Base-by-base conservation (phyloP, 2,329 filamentous ascomycete species). In the Paracoccidioides lutzii region DNA sequence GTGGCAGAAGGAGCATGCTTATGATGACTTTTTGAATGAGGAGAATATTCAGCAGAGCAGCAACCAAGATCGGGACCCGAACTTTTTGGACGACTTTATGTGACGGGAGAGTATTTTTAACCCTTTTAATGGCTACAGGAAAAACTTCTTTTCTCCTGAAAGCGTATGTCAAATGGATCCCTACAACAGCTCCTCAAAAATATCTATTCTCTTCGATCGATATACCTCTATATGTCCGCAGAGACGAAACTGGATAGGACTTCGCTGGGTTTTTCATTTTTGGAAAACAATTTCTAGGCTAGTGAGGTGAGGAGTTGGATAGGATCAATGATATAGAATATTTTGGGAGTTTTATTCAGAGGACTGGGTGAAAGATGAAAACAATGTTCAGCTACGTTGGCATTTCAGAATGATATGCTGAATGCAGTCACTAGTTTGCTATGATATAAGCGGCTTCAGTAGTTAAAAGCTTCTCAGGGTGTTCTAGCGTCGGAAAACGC, bases 1-100 rank as follows among this genome's bases (percentile, higher is more conserved):
- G 71, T 95, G 84, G 79, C 88, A 95, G 72, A 93, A 93, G 73
- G 90, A 95, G n/a, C 91, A 98, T 73, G 91, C 90, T 1, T 98
- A 98, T 70, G 93, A 97, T 67, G 90, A 95, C 49, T 72, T 96
- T 54, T 90, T 95, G 70, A 82, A 81, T 4, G 89, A 94, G 54
- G 88, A 95, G 57, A 85, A 87, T 64, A 78, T 95, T 75, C 82
- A 82, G 45, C 74, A 71, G 28, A 82, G 83, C 55, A 95, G 85
- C 74, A 98, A 98, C 71, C 88, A 96, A 72, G 83, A 95, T 66
- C 81, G 89, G 12, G 78, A 80, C 59, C 81, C 83, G 58, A 77
- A 88, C 58, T 75, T 74, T 68, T 90, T 88, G 75, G 90, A 96
- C 57, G 91, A 98, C 67, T 98, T 98, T 67, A 94, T 95, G 89